These are phyloP conservation scores for Agrocybe chaxingu DNA, from an alignment of 768 basidiomycete genomes.

Conservation along the genomic window DNA sequence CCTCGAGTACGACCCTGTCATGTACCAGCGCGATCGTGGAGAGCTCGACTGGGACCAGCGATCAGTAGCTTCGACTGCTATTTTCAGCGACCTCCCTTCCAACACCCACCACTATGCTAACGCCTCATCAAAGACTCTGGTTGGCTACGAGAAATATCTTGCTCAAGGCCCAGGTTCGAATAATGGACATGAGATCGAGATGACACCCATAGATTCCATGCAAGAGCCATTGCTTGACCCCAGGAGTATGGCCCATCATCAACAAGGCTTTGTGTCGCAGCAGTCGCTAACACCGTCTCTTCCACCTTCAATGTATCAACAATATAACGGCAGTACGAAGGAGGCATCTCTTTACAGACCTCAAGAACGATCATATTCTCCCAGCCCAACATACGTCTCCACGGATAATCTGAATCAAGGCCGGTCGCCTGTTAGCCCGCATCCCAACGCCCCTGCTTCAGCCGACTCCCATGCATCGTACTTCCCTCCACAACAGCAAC, in stretches of 20 bases:
- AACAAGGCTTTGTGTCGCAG: conserved; percentile 33
- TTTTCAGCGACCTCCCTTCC: conserved; percentile 44
- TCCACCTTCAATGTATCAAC: conserved; percentile 40
- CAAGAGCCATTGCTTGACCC: conserved; percentile 57
- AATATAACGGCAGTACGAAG: conserved; percentile 36
- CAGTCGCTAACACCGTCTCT: conserved; percentile 37
- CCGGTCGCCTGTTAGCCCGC: conserved; percentile 13
- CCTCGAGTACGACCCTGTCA: conserved; percentile 76
- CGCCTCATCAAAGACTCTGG: conserved; percentile 25
- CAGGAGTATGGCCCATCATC: conserved; percentile 30
- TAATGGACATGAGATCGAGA: conserved; percentile 42
- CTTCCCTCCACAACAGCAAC: conserved; percentile 12
- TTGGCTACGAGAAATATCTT: conserved; percentile 59
- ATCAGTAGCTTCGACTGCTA: conserved; percentile 61
- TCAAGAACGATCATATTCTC: conserved; percentile 36
- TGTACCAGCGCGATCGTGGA: conserved; percentile 78
- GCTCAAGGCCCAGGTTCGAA: conserved; percentile 36
- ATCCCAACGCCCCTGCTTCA: conserved; percentile 7
- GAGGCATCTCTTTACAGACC: conserved; percentile 68
- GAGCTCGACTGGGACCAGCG: conserved; percentile 87
- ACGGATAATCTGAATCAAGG: conserved; percentile 20
- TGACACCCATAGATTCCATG: conserved; percentile 54
- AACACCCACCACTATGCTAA: conserved; percentile 39
- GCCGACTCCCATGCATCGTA: conserved; percentile 12
- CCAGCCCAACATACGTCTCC: conserved; percentile 32